A percentile compares a stretch with the other conserved stretches of the same genome.
Conservation (phyloP, 257 asterid species). For the Rehmannia glutinosa region DNA sequence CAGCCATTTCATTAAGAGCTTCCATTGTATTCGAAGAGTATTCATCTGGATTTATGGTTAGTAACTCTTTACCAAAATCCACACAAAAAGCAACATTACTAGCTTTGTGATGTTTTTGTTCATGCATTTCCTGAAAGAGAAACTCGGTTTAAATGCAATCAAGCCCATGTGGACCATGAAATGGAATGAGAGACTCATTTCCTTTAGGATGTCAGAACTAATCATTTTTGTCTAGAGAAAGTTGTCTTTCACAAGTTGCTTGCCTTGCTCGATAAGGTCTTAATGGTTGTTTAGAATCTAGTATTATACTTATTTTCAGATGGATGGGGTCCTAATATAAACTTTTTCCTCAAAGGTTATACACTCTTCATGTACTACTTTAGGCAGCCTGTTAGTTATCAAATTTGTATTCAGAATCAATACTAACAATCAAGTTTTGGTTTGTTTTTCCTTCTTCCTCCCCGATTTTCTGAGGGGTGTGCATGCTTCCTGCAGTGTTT, state of each 20-base stretch:
- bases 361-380: not conserved
- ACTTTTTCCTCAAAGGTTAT: not conserved
- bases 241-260: not conserved
- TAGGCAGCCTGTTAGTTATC: not conserved
- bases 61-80: not conserved
- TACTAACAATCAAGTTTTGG: not conserved
- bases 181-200: not conserved
- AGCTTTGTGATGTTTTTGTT: not conserved
- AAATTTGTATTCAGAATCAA: not conserved
- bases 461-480: not conserved
- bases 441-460: not conserved
- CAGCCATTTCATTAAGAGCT: not conserved
- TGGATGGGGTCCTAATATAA: not conserved
- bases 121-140: not conserved
- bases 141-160: not conserved
- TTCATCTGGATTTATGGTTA: not conserved
- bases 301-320: not conserved
- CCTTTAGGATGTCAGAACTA: not conserved
- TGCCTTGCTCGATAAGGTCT: not conserved
- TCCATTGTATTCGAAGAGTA: not conserved
- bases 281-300: not conserved
- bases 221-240: not conserved
- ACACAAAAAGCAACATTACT: not conserved
- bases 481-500: not conserved
- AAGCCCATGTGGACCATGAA: not conserved